Conservation (phyloP, 2,329 filamentous ascomycete species). For the Neonectria faginata region DNA sequence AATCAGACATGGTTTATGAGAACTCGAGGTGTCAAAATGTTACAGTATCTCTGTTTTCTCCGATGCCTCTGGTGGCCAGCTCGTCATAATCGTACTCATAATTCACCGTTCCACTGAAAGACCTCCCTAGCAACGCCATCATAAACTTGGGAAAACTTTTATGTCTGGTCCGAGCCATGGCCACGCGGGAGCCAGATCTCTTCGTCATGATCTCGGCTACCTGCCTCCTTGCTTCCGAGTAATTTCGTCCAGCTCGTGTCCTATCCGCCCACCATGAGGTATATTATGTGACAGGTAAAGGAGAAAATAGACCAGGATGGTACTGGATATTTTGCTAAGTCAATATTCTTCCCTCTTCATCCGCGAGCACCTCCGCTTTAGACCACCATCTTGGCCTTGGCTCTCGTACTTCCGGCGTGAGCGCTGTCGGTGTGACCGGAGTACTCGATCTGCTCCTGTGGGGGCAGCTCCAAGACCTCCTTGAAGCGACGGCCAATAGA, state of each 20-base stretch:
- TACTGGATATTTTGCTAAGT: conserved; percentile 46
- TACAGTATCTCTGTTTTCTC: conserved; percentile 45
- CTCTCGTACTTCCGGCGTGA: conserved; percentile 91
- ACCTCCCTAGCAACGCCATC: conserved; percentile 51
- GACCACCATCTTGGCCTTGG: conserved; percentile 92
- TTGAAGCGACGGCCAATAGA: conserved; percentile 93
- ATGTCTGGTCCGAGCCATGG: conserved; percentile 37
- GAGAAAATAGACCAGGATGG: conserved; percentile 21
- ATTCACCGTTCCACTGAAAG: conserved; percentile 39
- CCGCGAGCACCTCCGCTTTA: conserved; percentile 57
- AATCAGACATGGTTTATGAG: background rate
- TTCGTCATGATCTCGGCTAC: conserved; percentile 24
- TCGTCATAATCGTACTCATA: conserved; percentile 39
- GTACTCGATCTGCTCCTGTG: conserved; percentile 87
- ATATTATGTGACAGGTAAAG: conserved; percentile 34
- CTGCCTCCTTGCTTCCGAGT: conserved; percentile 27
- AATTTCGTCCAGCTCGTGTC: conserved; percentile 28
- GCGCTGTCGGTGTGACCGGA: conserved; percentile 96
- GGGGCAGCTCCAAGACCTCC: conserved; percentile 84
- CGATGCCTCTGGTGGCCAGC: conserved; percentile 37
- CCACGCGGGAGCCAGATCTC: conserved; percentile 24
- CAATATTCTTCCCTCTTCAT: conserved; percentile 37
- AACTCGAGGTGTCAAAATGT: conserved; percentile 14
- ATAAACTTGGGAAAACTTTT: conserved; percentile 43
- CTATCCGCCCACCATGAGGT: conserved; percentile 27